Evolutionary conservation across 2,329 filamentous ascomycete species (phyloP).

Genomic region (Magnaporthiopsis incrustans): DNA sequence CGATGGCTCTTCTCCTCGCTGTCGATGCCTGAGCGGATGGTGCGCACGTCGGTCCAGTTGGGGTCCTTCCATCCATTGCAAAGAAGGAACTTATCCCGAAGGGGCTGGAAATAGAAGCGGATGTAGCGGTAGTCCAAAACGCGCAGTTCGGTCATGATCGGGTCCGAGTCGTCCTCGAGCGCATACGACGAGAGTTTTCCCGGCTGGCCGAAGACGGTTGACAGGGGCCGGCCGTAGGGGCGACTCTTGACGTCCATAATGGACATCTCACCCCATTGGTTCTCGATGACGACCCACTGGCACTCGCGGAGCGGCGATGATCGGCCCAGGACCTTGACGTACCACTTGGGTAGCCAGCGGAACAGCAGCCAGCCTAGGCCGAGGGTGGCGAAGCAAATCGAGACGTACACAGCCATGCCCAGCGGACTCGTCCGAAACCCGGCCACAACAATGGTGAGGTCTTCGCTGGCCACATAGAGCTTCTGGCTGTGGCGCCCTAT

Average conservation of each 20-base stretch:
- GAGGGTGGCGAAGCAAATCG: constrained; percentile 62
- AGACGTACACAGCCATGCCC: constrained; percentile 61
- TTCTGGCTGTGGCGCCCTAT: constrained; percentile 73
- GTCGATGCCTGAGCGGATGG: constrained; percentile 72
- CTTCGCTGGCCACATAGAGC: constrained; percentile 86
- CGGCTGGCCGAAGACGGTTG: constrained; percentile 57
- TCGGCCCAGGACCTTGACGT: constrained; percentile 66
- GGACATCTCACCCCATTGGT: constrained; percentile 90
- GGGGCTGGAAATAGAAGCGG: constrained; percentile 81
- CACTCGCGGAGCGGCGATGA: constrained; percentile 63
- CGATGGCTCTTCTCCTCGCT: constrained; percentile 79
- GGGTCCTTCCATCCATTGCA: constrained; percentile 93
- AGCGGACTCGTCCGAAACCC: constrained; percentile 73
- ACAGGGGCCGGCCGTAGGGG: constrained; percentile 46
- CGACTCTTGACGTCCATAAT: constrained; percentile 59
- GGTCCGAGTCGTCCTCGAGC: constrained; percentile 65
- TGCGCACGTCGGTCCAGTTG: constrained; percentile 69
- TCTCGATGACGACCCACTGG: constrained; percentile 89
- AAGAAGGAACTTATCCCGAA: constrained; percentile 81
- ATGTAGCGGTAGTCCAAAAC: constrained; percentile 91
- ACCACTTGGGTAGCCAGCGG: constrained; percentile 85
- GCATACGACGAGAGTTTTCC: constrained; percentile 50
- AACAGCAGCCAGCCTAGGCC: constrained; percentile 80
- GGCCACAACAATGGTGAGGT: constrained; percentile 86
- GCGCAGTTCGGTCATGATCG: constrained; percentile 65